A percentile compares a stretch with the other conserved stretches of the same genome.
Evolutionary conservation across 768 basidiomycete genomes (phyloP).

Genomic region (Sporobolomyces roseus): DNA sequence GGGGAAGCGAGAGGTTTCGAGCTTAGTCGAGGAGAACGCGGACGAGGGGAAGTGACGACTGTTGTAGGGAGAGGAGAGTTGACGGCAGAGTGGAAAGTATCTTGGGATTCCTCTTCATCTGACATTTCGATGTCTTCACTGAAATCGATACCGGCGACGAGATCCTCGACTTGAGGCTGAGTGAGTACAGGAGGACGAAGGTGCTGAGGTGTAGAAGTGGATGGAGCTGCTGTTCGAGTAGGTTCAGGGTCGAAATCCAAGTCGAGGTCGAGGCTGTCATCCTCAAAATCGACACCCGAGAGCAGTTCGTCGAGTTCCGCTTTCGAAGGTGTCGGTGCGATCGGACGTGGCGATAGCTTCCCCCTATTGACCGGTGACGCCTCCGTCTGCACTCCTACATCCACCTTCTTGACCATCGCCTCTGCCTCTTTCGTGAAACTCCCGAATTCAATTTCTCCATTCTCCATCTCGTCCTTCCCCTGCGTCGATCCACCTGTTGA

Average conservation of each 20-base stretch:
- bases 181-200: neutral
- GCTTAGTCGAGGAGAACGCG: neutral
- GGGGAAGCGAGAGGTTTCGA: neutral
- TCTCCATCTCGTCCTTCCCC: neutral
- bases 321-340: neutral
- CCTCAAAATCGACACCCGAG: slow-evolving; percentile 22
- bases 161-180: neutral
- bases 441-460: neutral
- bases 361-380: neutral
- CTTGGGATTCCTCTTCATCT: neutral
- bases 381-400: neutral
- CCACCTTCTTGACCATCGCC: neutral
- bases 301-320: slow-evolving; percentile 21
- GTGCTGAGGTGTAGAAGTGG: neutral
- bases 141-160: slow-evolving; percentile 9
- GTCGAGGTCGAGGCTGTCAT: neutral
- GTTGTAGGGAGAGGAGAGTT: too few species aligned
- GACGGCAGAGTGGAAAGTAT: neutral
- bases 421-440: neutral
- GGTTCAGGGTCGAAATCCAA: neutral
- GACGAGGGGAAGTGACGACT: neutral
- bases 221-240: too few species aligned
- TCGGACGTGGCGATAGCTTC: neutral
- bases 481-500: neutral
- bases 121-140: slow-evolving; percentile 9